phyloP scores from a whole-genome alignment of 2,329 filamentous ascomycete genomes.

The Claviceps spartinae region DNA sequence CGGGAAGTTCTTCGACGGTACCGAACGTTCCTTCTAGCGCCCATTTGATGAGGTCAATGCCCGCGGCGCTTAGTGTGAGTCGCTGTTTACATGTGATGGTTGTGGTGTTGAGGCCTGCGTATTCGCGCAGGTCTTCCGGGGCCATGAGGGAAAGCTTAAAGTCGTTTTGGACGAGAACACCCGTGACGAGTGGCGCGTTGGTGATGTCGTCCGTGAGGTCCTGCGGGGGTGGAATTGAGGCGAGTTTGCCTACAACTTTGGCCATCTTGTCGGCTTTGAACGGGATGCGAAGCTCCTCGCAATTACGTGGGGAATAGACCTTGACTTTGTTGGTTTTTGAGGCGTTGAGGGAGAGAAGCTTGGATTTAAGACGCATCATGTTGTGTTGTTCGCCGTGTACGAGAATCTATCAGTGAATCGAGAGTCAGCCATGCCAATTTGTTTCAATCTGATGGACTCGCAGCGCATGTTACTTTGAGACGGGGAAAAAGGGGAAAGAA shows the following conservation, averaged over 20 bases:
- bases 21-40: slow-evolving; percentile 90
- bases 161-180: slow-evolving; percentile 91
- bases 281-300: slow-evolving; percentile 85
- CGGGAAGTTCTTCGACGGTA: slow-evolving; percentile 56
- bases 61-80: slow-evolving; percentile 74
- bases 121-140: slow-evolving; percentile 88
- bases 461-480: too few species aligned
- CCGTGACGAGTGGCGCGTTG: slow-evolving; percentile 51
- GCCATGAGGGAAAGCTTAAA: slow-evolving; percentile 97
- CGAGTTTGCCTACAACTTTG: slow-evolving; percentile 90
- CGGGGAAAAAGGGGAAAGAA: neutral
- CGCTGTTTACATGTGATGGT: slow-evolving; percentile 88
- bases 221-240: slow-evolving; percentile 59
- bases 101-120: slow-evolving; percentile 91
- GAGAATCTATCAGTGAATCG: slow-evolving; percentile 49
- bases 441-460: neutral
- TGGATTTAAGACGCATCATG: slow-evolving; percentile 94
- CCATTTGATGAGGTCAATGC: slow-evolving; percentile 86
- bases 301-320: slow-evolving; percentile 87
- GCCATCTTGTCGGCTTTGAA: slow-evolving; percentile 93
- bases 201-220: slow-evolving; percentile 20
- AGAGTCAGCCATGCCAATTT: neutral
- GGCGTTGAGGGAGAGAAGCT: slow-evolving; percentile 81
- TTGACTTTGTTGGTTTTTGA: slow-evolving; percentile 72
- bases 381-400: slow-evolving; percentile 96